A percentile compares a stretch with the other conserved stretches of the same genome.
These are phyloP conservation scores for Salvia sclarea DNA, from an alignment of 305 asterid genomes.

Conservation along the genomic window DNA sequence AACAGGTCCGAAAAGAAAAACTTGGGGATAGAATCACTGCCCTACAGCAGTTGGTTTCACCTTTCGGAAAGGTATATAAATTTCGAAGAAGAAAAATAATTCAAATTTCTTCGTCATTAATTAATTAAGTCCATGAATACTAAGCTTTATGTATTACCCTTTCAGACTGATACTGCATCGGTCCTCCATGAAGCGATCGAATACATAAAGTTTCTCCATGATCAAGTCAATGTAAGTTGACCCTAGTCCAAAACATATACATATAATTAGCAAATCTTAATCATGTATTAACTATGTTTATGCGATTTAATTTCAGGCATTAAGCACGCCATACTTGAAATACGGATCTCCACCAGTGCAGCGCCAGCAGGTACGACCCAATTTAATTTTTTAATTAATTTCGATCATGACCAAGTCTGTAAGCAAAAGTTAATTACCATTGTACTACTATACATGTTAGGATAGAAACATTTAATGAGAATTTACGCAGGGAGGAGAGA, in stretches of 20 bases:
- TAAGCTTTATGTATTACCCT: neutral
- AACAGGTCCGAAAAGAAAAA: conserved; percentile 89
- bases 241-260: neutral
- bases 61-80: conserved; percentile 91
- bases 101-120: neutral
- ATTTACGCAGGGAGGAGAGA: neutral
- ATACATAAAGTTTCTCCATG: conserved; percentile 82
- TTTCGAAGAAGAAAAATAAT: neutral
- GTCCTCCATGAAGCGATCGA: conserved; percentile 92
- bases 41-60: conserved; percentile 91
- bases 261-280: neutral
- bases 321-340: conserved; percentile 57
- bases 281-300: neutral
- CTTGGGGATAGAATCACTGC: conserved; percentile 93
- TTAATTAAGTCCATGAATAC: neutral
- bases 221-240: conserved; percentile 74
- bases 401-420: neutral
- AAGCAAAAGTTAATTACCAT: neutral
- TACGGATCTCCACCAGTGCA: conserved; percentile 42
- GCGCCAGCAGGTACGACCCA: conserved; percentile 22
- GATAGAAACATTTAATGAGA: too few species aligned
- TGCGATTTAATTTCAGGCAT: conserved; percentile 40
- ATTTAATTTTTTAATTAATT: too few species aligned
- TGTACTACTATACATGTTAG: too few species aligned
- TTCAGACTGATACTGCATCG: conserved; percentile 92